Evolutionary conservation across 2,329 filamentous ascomycete genomes (phyloP).

Genomic region (Neofusicoccum parvum): DNA sequence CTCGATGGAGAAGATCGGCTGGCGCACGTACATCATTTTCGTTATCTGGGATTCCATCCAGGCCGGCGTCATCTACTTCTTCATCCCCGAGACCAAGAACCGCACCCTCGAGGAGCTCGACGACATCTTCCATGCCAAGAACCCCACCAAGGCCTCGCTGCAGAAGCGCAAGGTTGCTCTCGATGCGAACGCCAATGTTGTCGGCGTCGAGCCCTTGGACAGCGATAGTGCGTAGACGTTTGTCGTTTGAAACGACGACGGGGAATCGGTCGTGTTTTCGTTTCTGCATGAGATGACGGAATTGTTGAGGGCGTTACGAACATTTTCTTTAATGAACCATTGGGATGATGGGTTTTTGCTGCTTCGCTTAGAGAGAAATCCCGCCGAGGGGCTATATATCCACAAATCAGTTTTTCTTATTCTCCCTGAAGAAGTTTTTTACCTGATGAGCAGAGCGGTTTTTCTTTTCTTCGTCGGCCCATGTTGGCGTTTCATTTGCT

Average conservation of each 20-base stretch:
- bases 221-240: not conserved
- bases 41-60: constrained; percentile 47
- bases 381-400: no score
- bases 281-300: no score
- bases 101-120: constrained; percentile 51
- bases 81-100: constrained; percentile 41
- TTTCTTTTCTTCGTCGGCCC: no score
- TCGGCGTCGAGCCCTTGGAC: constrained; percentile 27
- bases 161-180: constrained; percentile 31
- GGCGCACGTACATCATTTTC: constrained; percentile 46
- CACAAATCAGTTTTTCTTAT: no score
- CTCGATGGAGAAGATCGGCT: constrained; percentile 39
- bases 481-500: no score
- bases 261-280: no score
- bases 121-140: constrained; percentile 44
- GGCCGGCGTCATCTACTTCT: constrained; percentile 41
- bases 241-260: not conserved
- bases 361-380: no score
- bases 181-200: constrained; percentile 26
- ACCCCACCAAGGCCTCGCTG: constrained; percentile 38
- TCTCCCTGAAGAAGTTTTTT: no score
- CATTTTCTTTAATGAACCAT: no score
- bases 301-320: no score
- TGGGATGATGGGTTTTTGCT: no score
- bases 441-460: no score